Evolutionary conservation across 805 yeast genomes (phyloP).

Genomic region (Zygosaccharomyces lentus): DNA sequence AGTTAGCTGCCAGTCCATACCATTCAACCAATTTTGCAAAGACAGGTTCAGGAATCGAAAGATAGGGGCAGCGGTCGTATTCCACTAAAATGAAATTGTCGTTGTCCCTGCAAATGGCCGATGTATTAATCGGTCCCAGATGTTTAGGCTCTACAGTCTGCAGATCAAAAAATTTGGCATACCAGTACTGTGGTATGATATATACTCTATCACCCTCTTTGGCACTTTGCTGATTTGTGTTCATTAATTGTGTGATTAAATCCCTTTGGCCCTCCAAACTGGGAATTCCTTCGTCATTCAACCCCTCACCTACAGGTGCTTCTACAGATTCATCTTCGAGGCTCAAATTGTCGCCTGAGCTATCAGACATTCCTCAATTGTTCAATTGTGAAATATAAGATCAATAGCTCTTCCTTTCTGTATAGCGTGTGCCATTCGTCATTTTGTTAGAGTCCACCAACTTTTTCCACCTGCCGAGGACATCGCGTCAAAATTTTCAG

Average conservation of each 20-base stretch:
- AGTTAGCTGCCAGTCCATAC: slow-evolving; percentile 48
- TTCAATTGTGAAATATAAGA: not conserved
- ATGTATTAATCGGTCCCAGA: slow-evolving; percentile 48
- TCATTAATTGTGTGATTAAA: slow-evolving; percentile 14
- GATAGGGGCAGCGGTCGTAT: slow-evolving; percentile 27
- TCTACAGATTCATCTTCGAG: not conserved
- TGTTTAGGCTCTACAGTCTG: slow-evolving; percentile 27
- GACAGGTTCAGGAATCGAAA: slow-evolving; percentile 41
- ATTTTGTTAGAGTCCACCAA: not conserved
- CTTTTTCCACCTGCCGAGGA: not conserved
- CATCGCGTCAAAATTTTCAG: slow-evolving; percentile 4
- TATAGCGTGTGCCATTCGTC: not conserved
- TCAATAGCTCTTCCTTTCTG: not conserved
- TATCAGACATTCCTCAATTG: slow-evolving; percentile 1
- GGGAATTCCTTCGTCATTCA: slow-evolving; percentile 5
- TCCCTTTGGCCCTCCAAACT: slow-evolving; percentile 21
- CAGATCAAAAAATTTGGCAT: slow-evolving; percentile 38
- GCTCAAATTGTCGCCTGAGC: not conserved
- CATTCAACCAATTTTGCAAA: slow-evolving; percentile 45
- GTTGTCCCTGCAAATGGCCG: slow-evolving; percentile 40
- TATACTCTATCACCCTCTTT: slow-evolving; percentile 48
- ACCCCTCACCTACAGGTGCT: not conserved
- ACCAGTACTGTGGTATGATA: slow-evolving; percentile 47
- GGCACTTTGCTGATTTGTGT: slow-evolving; percentile 13
- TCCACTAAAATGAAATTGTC: slow-evolving; percentile 41